Evolutionary conservation across 2,329 filamentous ascomycete genomes (phyloP), one percentile per base, ranked within the genome.

Genomic region (Zalaria sp.): DNA sequence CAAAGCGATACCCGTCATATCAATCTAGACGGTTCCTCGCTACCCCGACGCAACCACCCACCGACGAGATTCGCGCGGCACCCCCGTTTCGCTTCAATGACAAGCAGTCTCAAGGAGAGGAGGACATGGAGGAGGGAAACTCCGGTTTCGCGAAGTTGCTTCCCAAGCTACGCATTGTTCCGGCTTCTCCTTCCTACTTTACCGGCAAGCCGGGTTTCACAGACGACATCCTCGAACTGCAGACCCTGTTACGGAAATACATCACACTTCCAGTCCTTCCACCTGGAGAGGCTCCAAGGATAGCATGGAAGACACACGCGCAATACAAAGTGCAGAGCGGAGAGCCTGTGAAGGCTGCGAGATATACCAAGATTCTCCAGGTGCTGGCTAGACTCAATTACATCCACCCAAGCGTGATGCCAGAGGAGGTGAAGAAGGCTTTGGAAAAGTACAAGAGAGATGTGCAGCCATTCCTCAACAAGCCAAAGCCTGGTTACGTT

Each of bases 111-210:
- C 44, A 42, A 35, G 25, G 41, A 36, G 43, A 43, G 34, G 46
- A 46, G 32, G 46, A 46, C n/a, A 40, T 43, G 25, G 9, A 27
- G 5, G 40, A 41, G 5, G 40, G 39, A 32, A 35, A 34, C 35
- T 31, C 26, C n/a, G 42, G 42, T 8, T 43, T 43, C 32, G 36
- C 45, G 10, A 46, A 44, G 26, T 36, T 57, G 3, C 52, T 67
- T 35, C 46, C 50, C 37, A 57, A 51, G 25, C 52, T 83, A 41
- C 84, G 91, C 49, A 69, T 93, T 25, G 68, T 95, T 31, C 91
- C 91, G 18, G 72, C 73, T 26, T 94, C 88, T 31, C 80, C 85
- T 3, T 91, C 89, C n/a, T 98, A 98, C 66, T 98, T 96, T 68
- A 88, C 86, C 40, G 81, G 81, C 40, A 81, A 81, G 46, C 83